Conservation (phyloP, 139 green algal genomes). For the Coelastrella sp. region DNA sequence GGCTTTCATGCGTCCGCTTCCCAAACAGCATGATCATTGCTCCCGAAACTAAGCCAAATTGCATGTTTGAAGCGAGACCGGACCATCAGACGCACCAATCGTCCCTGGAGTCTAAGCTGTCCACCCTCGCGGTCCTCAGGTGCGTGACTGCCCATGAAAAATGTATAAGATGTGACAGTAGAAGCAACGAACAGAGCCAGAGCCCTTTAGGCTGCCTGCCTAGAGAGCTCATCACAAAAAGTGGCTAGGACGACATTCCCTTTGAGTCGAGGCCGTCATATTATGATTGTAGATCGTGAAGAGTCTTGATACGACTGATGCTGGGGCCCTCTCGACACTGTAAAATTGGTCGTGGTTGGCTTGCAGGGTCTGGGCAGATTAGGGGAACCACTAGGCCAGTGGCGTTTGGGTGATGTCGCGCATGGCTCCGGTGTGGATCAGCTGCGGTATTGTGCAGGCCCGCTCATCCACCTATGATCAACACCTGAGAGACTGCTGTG, state of each 20-base stretch:
- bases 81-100: neutral
- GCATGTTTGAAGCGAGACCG: neutral
- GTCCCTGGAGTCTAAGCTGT: neutral
- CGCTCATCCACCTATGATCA: too few relatives aligned
- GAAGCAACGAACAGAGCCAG: slow-evolving; percentile 7
- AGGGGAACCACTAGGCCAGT: too few relatives aligned
- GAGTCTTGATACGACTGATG: neutral
- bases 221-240: neutral
- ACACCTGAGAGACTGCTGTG: too few relatives aligned
- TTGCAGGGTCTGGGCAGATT: too few relatives aligned
- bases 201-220: neutral
- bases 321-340: neutral
- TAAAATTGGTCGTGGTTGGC: neutral
- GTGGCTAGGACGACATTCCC: neutral
- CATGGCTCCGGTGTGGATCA: too few relatives aligned
- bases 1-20: neutral
- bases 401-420: too few relatives aligned
- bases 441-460: too few relatives aligned
- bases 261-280: too few relatives aligned
- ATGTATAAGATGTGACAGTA: neutral
- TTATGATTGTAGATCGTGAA: too few relatives aligned
- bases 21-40: too few relatives aligned
- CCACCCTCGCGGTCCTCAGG: neutral
- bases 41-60: too few relatives aligned
- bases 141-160: neutral